Evolutionary conservation across 2,329 filamentous ascomycete species (phyloP), one percentile per base, ranked within the genome.

Genomic region (Cryphonectria carpinicola): DNA sequence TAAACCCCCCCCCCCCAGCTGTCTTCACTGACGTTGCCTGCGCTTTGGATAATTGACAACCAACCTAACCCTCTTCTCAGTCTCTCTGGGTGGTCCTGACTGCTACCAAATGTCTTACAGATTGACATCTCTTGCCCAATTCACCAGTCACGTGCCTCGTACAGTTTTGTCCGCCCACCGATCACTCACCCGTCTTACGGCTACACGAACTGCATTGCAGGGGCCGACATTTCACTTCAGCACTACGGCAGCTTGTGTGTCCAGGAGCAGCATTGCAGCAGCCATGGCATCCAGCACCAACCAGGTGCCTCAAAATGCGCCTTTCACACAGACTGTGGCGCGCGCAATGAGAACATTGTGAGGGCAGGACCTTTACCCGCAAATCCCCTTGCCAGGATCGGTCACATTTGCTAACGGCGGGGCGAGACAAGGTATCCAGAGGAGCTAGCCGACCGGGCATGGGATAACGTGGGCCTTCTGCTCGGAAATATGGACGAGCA

Each of bases 381-480:
- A 2, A 2, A 13, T 54, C 25, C 22, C 10, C 63, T 60, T 60
- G 32, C 39, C 22, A 65, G 5, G 6, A 6, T 35, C 14, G 28
- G 60, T 32, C 10, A 28, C 37, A 5, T 2, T 5, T 17, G 46
- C 71, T 70, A 32, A 72, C 54, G 39, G 17, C 32, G 13, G 22
- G 62, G 28, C 5, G 32, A 32, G 32, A 32, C 7, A 52, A 96
- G 94, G 71, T 99, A 97, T 79, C 96, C 96, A 0, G 93, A 97
- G 78, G 89, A 90, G 72, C 85, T 98, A 58, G 96, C 96, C 13
- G 96, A 98, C 79, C 91, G 91, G 76, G 90, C 92, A 74, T 99
- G 95, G 87, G 96, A 99, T 80, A 99, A 99, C 78, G 97, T 97
- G n/a, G 96, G 96, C 65, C 87, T 98, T 67, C 86, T 97, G 65